phyloP scores from a whole-genome alignment of 2,329 filamentous ascomycete genomes.

The Cylindrodendrum hubeiense region DNA sequence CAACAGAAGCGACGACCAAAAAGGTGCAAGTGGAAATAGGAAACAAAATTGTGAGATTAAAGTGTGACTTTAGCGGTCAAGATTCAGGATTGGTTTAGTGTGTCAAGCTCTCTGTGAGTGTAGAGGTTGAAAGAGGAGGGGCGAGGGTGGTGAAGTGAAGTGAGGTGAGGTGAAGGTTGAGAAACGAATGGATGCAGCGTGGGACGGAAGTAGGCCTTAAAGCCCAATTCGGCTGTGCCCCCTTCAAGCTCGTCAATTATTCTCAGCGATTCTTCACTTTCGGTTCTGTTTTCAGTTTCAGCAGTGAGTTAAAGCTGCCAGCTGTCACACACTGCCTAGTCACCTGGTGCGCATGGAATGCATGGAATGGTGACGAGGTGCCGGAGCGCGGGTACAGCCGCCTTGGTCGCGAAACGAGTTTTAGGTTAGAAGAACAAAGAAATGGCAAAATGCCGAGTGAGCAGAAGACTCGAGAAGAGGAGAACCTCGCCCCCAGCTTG shows the following conservation, averaged over 20 bases:
- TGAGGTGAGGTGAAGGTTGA: constrained; percentile 1
- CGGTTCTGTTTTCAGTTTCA: not conserved
- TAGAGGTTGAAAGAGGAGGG: not conserved
- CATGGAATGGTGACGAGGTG: not conserved
- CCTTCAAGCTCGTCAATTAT: not conserved
- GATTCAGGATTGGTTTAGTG: not conserved
- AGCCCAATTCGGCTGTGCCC: not conserved
- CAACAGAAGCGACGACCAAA: not conserved
- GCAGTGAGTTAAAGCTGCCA: not conserved
- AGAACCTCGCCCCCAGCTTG: not conserved
- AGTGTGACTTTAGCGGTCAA: not conserved
- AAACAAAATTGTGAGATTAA: not conserved
- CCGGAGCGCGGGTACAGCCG: not conserved
- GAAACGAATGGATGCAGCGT: not conserved
- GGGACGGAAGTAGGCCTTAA: not conserved
- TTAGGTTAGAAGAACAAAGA: no score
- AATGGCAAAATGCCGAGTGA: no score
- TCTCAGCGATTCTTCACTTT: not conserved
- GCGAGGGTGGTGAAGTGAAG: not conserved
- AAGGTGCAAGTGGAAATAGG: not conserved
- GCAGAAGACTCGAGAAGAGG: no score
- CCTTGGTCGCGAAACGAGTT: not conserved
- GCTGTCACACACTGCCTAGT: constrained; percentile 12
- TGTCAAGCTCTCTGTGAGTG: not conserved
- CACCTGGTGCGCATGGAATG: not conserved